phyloP scores from a whole-genome alignment of 495 filamentous ascomycete genomes.

The Daldinia vernicosa region DNA sequence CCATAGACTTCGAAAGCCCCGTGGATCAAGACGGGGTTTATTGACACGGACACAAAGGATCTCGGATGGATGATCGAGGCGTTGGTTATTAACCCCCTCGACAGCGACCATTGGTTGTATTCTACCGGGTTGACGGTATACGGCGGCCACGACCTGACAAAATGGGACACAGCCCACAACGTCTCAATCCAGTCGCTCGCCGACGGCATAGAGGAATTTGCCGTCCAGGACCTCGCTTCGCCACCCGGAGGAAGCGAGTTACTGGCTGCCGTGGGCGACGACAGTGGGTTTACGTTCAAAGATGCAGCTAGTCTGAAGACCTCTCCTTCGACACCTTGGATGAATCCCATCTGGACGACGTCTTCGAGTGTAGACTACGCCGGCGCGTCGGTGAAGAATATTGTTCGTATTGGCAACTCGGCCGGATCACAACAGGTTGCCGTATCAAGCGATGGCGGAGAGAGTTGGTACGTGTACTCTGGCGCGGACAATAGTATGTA shows the following conservation, averaged over 20 bases:
- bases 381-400: constrained; percentile 59
- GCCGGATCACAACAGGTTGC: constrained; percentile 54
- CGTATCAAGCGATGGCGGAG: constrained; percentile 54
- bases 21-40: constrained; percentile 59
- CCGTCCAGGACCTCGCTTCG: constrained; percentile 61
- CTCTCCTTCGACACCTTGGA: constrained; percentile 59
- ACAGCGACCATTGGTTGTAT: constrained; percentile 69
- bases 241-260: constrained; percentile 63
- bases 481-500: constrained; percentile 53
- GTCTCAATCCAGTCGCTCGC: constrained; percentile 62
- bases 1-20: constrained; percentile 53
- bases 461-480: constrained; percentile 57
- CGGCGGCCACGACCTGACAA: constrained; percentile 60
- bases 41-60: constrained; percentile 57
- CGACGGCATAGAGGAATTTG: constrained; percentile 67
- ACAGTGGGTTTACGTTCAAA: constrained; percentile 62
- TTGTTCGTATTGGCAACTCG: constrained; percentile 65
- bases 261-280: constrained; percentile 66
- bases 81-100: constrained; percentile 66
- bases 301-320: constrained; percentile 54
- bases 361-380: constrained; percentile 65
- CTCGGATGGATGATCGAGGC: constrained; percentile 73
- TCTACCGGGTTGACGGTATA: constrained; percentile 66
- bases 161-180: constrained; percentile 61
- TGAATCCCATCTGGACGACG: constrained; percentile 59